Base-by-base conservation (phyloP, 2,329 filamentous ascomycete genomes). In the Colletotrichum gloeosporioides region DNA sequence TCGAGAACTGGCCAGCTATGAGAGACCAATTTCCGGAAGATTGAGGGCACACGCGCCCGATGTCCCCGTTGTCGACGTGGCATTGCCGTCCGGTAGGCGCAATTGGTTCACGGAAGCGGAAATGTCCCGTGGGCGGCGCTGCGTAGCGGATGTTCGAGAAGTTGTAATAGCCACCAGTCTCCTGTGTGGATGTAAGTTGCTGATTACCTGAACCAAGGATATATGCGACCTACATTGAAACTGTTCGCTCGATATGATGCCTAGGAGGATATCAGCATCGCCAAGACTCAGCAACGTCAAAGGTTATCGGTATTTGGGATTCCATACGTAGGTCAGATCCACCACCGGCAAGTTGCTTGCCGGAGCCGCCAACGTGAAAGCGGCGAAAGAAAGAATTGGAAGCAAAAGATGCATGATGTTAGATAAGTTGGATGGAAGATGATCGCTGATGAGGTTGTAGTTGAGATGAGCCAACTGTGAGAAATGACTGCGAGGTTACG, bases 71-170 rank as follows among this genome's bases (percentile, higher is more conserved):
- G 31, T 84, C 80, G 44, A 85, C 73, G 7, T 81, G 82, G 18
- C 79, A 79, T 49, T 83, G 82, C 13, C 78, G 76, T 8, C 74
- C 79, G 5, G 69, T 78, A 7, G 81, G 80, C 3, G 78, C 62
- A 7, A 81, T 64, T 9, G 86, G 85, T 22, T 83, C 79, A 4
- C 80, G 78, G 61, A 87, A 88, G 4, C 86, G 83, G 70, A 86
- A 78, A 16, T 82, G 71, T 6, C 83, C 84, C 2, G 83, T 77
- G 0, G 86, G 86, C 3, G 85, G 82, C 25, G 83, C 82, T 9
- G 83, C 86, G 67, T 85, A 87, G 4, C 84, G 83, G 18, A 88
- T 86, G 53, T 85, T 85, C 18, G 78, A 82, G 77, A 85, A 86
- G 49, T 80, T 82, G 79, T 84, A 85, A 73, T 82, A 82, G 32